Conservation (phyloP, 495 filamentous ascomycete species). For the Aspergillus saccharolyticus region DNA sequence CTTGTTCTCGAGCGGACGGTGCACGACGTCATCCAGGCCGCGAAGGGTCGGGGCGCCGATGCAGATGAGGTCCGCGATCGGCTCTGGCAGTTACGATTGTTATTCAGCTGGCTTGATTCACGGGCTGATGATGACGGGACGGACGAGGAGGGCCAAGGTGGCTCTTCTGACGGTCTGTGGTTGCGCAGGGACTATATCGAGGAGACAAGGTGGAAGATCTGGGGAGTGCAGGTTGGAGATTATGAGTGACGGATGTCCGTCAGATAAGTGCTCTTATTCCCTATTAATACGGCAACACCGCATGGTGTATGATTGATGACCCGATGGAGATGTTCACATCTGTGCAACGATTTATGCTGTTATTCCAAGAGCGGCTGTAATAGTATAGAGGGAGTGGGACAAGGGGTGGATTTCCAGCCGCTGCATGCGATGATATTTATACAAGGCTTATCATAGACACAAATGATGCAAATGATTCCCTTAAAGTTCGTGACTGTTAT, state of each 20-base stretch:
- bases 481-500: too few relatives aligned
- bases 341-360: not conserved
- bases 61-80: conserved; percentile 51
- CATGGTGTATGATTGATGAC: not conserved
- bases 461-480: too few relatives aligned
- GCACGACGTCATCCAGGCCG: conserved; percentile 47
- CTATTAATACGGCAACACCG: not conserved
- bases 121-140: conserved; percentile 1
- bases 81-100: conserved; percentile 65
- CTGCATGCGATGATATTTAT: too few relatives aligned
- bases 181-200: conserved; percentile 40
- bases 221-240: conserved; percentile 57
- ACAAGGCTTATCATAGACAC: too few relatives aligned
- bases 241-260: conserved; percentile 43
- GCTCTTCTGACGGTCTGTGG: conserved; percentile 31
- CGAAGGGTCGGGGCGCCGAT: conserved; percentile 31
- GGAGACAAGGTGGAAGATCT: conserved; percentile 42
- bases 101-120: conserved; percentile 78
- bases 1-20: conserved; percentile 64
- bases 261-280: not conserved
- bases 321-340: not conserved
- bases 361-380: not conserved
- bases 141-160: conserved; percentile 21
- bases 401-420: not conserved
- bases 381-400: not conserved